Conservation (phyloP, 2,329 filamentous ascomycete genomes). For the Colletotrichum truncatum region DNA sequence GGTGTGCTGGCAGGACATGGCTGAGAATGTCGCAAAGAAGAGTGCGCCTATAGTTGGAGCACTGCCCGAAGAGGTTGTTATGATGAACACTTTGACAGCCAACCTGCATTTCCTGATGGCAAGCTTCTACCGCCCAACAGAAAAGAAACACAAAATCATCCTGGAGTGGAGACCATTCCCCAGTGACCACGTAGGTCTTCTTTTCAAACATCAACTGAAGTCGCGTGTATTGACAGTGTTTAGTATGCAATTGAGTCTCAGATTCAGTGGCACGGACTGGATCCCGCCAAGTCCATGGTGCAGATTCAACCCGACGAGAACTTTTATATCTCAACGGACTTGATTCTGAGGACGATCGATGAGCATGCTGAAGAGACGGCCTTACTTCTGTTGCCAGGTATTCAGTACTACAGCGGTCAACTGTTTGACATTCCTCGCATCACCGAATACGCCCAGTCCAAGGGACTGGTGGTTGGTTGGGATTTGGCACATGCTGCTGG, state of each 20-base stretch:
- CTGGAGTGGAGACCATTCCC: slow-evolving; percentile 93
- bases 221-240: not conserved
- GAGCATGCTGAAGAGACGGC: slow-evolving; percentile 72
- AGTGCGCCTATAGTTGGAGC: slow-evolving; percentile 82
- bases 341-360: slow-evolving; percentile 74
- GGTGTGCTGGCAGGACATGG: slow-evolving; percentile 80
- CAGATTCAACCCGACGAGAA: slow-evolving; percentile 73
- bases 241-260: slow-evolving; percentile 88
- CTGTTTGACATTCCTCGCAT: slow-evolving; percentile 79
- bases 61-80: slow-evolving; percentile 75
- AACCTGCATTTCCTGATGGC: slow-evolving; percentile 87
- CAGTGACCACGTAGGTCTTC: slow-evolving; percentile 74
- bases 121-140: slow-evolving; percentile 80
- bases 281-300: slow-evolving; percentile 75
- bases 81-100: slow-evolving; percentile 87
- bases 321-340: slow-evolving; percentile 69
- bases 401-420: slow-evolving; percentile 86
- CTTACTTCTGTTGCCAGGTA: slow-evolving; percentile 76
- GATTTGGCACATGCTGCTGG: slow-evolving; percentile 81
- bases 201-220: not conserved
- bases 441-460: slow-evolving; percentile 73
- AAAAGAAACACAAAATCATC: slow-evolving; percentile 77
- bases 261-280: slow-evolving; percentile 73
- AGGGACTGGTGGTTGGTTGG: slow-evolving; percentile 76
- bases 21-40: slow-evolving; percentile 75